Evolutionary conservation across 768 basidiomycete genomes (phyloP).

Genomic region (Auriscalpium orientale): DNA sequence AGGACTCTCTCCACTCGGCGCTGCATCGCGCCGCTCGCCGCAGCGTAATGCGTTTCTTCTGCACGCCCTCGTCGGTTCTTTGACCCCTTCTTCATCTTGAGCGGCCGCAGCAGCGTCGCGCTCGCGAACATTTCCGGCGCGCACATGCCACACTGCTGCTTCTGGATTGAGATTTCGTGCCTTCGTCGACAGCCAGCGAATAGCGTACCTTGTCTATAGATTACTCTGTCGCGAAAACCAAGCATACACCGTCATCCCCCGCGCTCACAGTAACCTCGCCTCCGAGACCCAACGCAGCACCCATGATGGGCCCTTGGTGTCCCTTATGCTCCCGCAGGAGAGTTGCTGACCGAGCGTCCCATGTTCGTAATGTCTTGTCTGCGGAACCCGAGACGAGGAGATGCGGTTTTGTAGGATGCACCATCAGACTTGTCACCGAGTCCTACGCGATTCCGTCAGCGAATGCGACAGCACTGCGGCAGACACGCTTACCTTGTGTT

Average conservation of each 20-base stretch:
- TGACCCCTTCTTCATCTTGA: constrained; percentile 28
- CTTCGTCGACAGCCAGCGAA: background rate
- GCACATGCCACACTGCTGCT: constrained; percentile 62
- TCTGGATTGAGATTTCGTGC: no score
- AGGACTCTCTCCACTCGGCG: constrained; percentile 57
- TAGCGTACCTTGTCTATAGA: background rate
- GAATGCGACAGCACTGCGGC: background rate
- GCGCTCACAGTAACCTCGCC: constrained; percentile 79
- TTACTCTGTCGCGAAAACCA: constrained; percentile 68
- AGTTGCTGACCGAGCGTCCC: constrained; percentile 84
- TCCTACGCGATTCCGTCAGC: constrained; percentile 45
- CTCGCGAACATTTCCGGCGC: constrained; percentile 68
- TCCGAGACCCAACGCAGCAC: constrained; percentile 60
- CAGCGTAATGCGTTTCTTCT: constrained; percentile 55
- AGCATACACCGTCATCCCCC: constrained; percentile 82
- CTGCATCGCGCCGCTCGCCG: constrained; percentile 63
- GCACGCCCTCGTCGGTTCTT: constrained; percentile 18
- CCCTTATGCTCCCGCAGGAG: constrained; percentile 77
- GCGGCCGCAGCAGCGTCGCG: constrained; percentile 61
- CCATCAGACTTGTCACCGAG: constrained; percentile 73
- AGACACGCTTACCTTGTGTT: constrained; percentile 62
- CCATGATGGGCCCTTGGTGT: constrained; percentile 71
- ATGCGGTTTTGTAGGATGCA: constrained; percentile 65
- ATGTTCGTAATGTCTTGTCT: constrained; percentile 80
- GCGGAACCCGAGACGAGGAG: constrained; percentile 82